These are phyloP conservation scores for Sporisorium exsertum DNA, from an alignment of 1,284 basidiomycete species.

Conservation along the genomic window DNA sequence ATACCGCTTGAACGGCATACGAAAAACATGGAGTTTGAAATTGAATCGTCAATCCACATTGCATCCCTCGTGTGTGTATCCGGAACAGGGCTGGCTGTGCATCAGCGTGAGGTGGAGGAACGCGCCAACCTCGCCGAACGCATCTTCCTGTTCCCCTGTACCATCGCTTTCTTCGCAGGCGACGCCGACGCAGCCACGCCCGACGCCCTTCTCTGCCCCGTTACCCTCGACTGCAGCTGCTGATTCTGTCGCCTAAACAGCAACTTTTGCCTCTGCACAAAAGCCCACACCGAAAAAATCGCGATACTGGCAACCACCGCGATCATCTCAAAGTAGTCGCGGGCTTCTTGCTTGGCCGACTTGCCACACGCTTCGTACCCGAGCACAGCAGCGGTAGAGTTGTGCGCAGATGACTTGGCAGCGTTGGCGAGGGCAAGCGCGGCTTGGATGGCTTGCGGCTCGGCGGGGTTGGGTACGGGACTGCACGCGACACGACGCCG, in stretches of 20 bases:
- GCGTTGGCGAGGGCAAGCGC: conserved; percentile 9
- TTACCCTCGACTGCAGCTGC: conserved; percentile 22
- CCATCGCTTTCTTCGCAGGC: no score
- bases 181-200: background rate
- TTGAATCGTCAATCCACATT: background rate
- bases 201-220: conserved; percentile 15
- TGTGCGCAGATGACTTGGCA: background rate
- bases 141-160: conserved; percentile 22
- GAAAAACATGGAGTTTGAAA: background rate
- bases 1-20: conserved; percentile 9
- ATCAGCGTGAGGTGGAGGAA: background rate
- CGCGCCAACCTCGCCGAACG: conserved; percentile 12
- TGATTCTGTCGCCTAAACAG: conserved; percentile 33
- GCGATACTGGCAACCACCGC: conserved; percentile 34
- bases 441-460: conserved; percentile 8
- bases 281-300: conserved; percentile 31
- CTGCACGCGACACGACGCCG: conserved; percentile 47
- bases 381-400: background rate
- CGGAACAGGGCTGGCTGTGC: background rate
- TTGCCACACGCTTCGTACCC: conserved; percentile 54
- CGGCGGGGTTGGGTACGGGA: conserved; percentile 3
- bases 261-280: conserved; percentile 41
- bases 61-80: background rate
- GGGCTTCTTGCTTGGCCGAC: conserved; percentile 36
- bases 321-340: conserved; percentile 53